A percentile compares a stretch with the other conserved stretches of the same genome.
Conservation (phyloP, 306 rosid species). For the Betula pendula region DNA sequence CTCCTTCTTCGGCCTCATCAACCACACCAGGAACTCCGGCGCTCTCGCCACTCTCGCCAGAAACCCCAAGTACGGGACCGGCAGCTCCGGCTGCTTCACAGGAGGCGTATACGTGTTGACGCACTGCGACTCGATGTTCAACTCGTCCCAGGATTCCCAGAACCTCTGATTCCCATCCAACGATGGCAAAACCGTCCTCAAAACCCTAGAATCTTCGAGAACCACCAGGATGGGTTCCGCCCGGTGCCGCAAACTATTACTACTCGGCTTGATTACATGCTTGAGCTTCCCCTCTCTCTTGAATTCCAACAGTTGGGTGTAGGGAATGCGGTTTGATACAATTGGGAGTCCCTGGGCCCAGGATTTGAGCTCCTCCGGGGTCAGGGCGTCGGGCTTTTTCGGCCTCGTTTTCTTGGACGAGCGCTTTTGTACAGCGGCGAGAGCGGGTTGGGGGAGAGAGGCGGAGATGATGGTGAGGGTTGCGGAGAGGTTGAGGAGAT, state of each 20-base stretch:
- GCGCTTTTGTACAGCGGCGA: conserved; percentile 55
- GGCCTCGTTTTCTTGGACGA: conserved; percentile 44
- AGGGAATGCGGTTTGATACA: conserved; percentile 74
- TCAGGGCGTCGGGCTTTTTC: conserved; percentile 59
- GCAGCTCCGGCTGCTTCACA: conserved; percentile 65
- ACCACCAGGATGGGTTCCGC: conserved; percentile 66
- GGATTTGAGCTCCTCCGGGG: conserved; percentile 65
- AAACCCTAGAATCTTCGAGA: conserved; percentile 74
- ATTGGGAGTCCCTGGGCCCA: conserved; percentile 78
- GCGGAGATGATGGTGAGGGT: conserved; percentile 79
- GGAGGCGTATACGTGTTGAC: conserved; percentile 85
- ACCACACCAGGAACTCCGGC: conserved; percentile 27
- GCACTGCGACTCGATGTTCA: conserved; percentile 58
- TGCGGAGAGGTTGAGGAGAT: conserved; percentile 60
- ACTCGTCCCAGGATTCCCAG: conserved; percentile 74
- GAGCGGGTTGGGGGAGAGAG: conserved; percentile 51
- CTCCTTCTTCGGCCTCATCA: conserved; percentile 51
- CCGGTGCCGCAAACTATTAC: conserved; percentile 39
- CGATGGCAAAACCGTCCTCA: conserved; percentile 74
- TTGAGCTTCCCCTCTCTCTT: conserved; percentile 61
- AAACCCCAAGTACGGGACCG: conserved; percentile 53
- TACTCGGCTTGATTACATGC: conserved; percentile 65
- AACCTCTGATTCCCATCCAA: conserved; percentile 52
- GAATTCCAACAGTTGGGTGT: conserved; percentile 59
- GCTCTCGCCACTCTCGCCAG: conserved; percentile 25